Base-by-base conservation (phyloP, 2,329 filamentous ascomycete species). In the Fusarium armeniacum region DNA sequence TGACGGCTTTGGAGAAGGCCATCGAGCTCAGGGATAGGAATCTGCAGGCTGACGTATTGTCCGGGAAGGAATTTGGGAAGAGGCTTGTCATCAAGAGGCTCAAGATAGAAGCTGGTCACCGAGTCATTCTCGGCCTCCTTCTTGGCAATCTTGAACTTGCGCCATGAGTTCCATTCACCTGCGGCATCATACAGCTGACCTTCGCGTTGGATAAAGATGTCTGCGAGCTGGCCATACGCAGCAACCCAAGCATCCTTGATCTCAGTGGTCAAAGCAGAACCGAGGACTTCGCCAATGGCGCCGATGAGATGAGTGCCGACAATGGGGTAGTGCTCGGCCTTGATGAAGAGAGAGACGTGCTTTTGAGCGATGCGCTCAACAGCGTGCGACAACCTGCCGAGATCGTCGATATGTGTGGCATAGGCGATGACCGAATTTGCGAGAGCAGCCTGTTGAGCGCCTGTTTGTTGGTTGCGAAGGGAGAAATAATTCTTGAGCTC, bases 361-460 rank as follows among this genome's bases (percentile, higher is more conserved):
- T 93, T 94, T 74, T 93, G 88, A 60, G 89, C 90, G 69, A 95
- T 93, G 73, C 90, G 86, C 78, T 93, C 89, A 16, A 88, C 82
- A 35, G 81, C 81, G 33, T 86, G 83, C 15, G 77, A 77, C 6
- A 94, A 83, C 22, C 82, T 86, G 47, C 84, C 85, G 1, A 93
- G 84, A 75, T 93, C 85, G 78, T 93, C 90, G 75, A 94, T 91
- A 78, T 93, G 85, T 35, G 84, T 81, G 50, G 92, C 92, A 75
- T 94, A 94, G 56, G 90, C 90, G 71, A 91, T 87, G 9, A 95
- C 86, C 2, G 91, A 84, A 41, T 82, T 84, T 13, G 91, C 91
- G 9, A 94, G 86, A 3, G 92, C 91, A n/a, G 83, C 82, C 6
- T 90, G 85, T 77, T 94, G 92, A 58, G 88, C 87, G 36, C 90